A percentile compares a stretch with the other conserved stretches of the same genome.
Evolutionary conservation across 2,329 filamentous ascomycete genomes (phyloP).

Genomic region (Pseudogymnoascus sp.): DNA sequence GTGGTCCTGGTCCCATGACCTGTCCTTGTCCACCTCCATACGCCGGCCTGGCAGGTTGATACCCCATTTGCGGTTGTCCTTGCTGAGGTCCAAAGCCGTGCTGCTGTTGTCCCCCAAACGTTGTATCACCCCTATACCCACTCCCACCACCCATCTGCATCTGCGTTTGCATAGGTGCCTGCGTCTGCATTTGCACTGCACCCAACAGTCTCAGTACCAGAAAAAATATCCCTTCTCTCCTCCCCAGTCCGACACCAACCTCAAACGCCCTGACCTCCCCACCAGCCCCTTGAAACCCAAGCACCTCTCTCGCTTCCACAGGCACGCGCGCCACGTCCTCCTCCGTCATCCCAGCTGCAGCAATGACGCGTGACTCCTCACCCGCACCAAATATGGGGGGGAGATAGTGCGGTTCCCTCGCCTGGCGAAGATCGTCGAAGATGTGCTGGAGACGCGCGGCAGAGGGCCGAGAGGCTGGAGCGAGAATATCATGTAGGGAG

Average conservation of each 20-base stretch:
- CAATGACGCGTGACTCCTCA: slow-evolving; percentile 47
- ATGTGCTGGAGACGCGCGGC: slow-evolving; percentile 41
- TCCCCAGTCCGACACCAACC: slow-evolving; percentile 48
- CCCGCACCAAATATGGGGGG: slow-evolving; percentile 52
- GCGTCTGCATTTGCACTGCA: neutral
- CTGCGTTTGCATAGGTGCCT: neutral
- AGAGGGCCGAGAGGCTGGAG: slow-evolving; percentile 43
- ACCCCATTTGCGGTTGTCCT: neutral
- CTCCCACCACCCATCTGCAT: neutral
- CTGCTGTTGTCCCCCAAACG: neutral
- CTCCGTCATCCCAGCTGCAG: slow-evolving; percentile 43
- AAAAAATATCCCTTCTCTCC: slow-evolving; percentile 55
- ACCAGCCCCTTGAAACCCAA: slow-evolving; percentile 45
- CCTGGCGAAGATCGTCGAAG: slow-evolving; percentile 48
- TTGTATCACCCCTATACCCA: neutral
- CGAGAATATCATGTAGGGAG: slow-evolving; percentile 47
- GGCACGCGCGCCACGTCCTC: slow-evolving; percentile 46
- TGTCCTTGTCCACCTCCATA: neutral
- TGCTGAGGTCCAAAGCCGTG: neutral
- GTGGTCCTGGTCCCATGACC: neutral
- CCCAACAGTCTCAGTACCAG: slow-evolving; percentile 38
- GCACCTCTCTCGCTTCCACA: slow-evolving; percentile 45
- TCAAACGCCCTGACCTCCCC: slow-evolving; percentile 43
- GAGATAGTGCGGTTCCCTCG: slow-evolving; percentile 50
- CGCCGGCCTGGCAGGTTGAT: neutral